Base-by-base conservation (phyloP, 2,329 filamentous ascomycete genomes). In the Aspergillus vadensis region DNA sequence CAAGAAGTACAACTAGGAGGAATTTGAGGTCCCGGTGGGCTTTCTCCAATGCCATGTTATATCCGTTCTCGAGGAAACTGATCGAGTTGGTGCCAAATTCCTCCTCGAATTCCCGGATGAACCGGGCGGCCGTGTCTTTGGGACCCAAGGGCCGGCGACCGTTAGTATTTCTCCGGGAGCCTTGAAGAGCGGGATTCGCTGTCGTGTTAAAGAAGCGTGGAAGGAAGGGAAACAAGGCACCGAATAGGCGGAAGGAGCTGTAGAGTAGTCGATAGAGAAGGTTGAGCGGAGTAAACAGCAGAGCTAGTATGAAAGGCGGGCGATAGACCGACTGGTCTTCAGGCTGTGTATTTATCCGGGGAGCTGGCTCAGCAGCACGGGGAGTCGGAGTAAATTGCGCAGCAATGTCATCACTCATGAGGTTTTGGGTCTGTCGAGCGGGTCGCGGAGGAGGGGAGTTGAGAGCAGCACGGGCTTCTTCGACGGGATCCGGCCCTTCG, bases 1-100 rank as follows among this genome's bases (percentile, higher is more conserved):
- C 96, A 56, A 97, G 80, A 15, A 99, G 84, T 5, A 98, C 80
- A 15, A 97, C 89, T n/a, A 98, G 78, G 14, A 99, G 81, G 72
- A 96, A 97, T 73, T 96, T 96, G 58, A 97, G 83, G 38, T 98
- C 92, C 67, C 88, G 88, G 80, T 98, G 97, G 5, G 94, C 92
- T 39, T 89, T 79, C 72, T 99, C 95, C 63, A 97, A 86, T 0
- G 93, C 92, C 77, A 96, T 91, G 5, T 96, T 93, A 72, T 98
- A 95, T 4, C 94, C 92, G 55, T 90, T 90, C 72, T 97, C 93
- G 67, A 89, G 88, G 75, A 96, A 97, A 0, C 90, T 88, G 4
- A 98, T 78, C 4, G 72, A 62, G 51, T 79, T 71, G 17, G 82
- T 78, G 0, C 92, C 92, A 71, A 97, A 95, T 69, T 96, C 91